Conservation (phyloP, 1,284 basidiomycete genomes). For the Microbotryomycetes sp. region DNA sequence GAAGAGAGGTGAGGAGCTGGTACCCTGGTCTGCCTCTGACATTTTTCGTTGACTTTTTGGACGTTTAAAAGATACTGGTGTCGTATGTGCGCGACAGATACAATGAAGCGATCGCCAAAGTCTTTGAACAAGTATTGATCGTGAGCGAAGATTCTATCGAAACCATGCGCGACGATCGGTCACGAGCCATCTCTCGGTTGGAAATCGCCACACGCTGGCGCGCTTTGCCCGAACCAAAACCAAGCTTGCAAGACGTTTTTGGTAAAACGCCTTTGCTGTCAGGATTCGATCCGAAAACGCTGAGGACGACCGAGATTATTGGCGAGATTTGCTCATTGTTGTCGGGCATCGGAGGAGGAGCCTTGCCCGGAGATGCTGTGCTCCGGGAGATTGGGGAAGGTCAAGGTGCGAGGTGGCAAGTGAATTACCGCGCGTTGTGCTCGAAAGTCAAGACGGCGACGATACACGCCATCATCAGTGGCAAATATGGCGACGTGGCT, state of each 20-base stretch:
- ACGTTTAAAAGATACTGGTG: constrained; percentile 3
- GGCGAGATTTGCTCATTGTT: not conserved
- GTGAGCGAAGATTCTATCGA: constrained; percentile 26
- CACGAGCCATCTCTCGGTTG: not conserved
- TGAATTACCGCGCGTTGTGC: constrained; percentile 74
- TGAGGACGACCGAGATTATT: not conserved
- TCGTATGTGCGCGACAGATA: not conserved
- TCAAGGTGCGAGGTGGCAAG: constrained; percentile 52
- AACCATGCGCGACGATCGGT: not conserved
- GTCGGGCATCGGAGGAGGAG: not conserved
- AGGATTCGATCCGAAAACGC: not conserved
- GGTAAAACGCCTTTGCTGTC: not conserved
- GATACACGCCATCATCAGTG: constrained; percentile 70
- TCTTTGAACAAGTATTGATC: constrained; percentile 17
- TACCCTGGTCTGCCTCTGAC: not conserved
- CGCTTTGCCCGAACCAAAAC: not conserved
- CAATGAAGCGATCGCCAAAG: not conserved
- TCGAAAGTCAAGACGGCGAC: constrained; percentile 63
- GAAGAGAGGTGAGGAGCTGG: constrained; percentile 60
- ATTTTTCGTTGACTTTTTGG: not conserved
- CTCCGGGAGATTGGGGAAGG: constrained; percentile 47
- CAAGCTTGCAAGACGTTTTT: not conserved
- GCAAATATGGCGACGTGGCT: constrained; percentile 77
- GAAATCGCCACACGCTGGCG: not conserved
- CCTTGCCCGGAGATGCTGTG: not conserved